Evolutionary conservation across 2,329 filamentous ascomycete species (phyloP), one percentile per base, ranked within the genome.

Genomic region (Claviceps cyperi): DNA sequence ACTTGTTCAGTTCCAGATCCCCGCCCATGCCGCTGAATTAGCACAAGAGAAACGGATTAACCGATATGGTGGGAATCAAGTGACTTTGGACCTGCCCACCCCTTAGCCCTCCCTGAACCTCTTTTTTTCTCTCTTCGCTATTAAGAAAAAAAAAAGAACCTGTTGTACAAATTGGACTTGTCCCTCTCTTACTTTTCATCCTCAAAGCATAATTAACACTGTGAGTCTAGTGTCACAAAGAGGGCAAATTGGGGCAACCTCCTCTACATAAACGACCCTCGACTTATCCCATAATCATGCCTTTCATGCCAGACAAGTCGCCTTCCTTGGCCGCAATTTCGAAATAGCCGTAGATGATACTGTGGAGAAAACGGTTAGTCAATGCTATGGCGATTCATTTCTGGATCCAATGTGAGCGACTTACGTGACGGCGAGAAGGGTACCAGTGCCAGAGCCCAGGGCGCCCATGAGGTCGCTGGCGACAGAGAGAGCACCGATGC

Each of bases 291-390:
- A 83, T 82, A 55, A 83, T 76, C 78, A 83, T 82, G 51, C 80
- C 80, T 69, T 83, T 82, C 78, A 83, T 81, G 58, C 88, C 87
- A 54, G 83, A 78, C 69, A 97, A 83, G 67, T 98, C 92, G 61
- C 92, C 92, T 72, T 98, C 92, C 74, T 96, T 96, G 62, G 94
- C 94, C 22, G 92, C 92, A 63, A 98, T 98, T 70, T 98, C 92
- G 63, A 98, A 98, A 75, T 98, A 98, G 57, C 90, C 88, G 70
- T 98, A 98, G 70, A 98, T 98, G 67, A 98, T 98, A 54, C 88
- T 94, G 59, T 8, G 1, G 11, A 14, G 4, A 7, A 43, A 19
- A 17, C 11, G 2, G 47, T 50, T 46, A 48, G 43, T 48, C 17
- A 51, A 17, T 19, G 28, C 14, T 21, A n/a, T 19, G n/a, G 17